Base-by-base conservation (phyloP, 108 stramenopile species). In the Aureococcus anophagefferens region DNA sequence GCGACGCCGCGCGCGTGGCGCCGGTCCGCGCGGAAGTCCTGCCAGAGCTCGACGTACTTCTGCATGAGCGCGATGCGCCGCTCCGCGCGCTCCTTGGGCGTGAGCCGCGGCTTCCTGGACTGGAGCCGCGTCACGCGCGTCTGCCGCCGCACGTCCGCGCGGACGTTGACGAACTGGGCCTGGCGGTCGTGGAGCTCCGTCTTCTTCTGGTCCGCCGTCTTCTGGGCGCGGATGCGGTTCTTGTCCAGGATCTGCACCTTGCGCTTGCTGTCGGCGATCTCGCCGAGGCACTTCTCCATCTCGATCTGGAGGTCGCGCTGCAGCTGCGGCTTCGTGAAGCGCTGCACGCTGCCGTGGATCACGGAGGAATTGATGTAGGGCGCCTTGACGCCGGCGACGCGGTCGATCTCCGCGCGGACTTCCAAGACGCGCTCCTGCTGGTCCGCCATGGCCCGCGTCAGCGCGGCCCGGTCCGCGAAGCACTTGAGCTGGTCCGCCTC, bases 271-370 rank as follows among this genome's bases (percentile, higher is more conserved):
- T 59, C 25, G 21, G 51, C 51, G 51, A 59, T 59, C 21, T 1
- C 17, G 21, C 21, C 51, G 51, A 59, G 25, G 51, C 51, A 59
- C 51, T 11, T 62, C 35, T 46, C 62, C 40, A 59, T 31, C 33
- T 72, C 76, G 31, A 31, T 32, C 25, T 68, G 63, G 18, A 25
- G 67, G 72, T 82, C 81, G 25, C 69, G 0, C 35, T 76, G 68
- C n/a, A 82, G 45, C 63, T 79, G 66, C 44, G 34, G 31, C 35
- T 69, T 44, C 75, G 75, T 76, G 63, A 84, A 84, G 67, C 69
- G 63, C 67, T 84, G 83, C 13, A 31, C 33, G 15, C 77, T 62
- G 34, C 79, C 82, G 67, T 84, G 83, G n/a, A 84, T 66, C 33
- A 84, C 63, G 65, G 29, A 15, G 17, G 72, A 74, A 29, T 79